Percentiles rank a stretch among this genome's conserved stretches.
Conservation (phyloP, 192 early-diverging fungal species). For the Coemansia asiatica region DNA sequence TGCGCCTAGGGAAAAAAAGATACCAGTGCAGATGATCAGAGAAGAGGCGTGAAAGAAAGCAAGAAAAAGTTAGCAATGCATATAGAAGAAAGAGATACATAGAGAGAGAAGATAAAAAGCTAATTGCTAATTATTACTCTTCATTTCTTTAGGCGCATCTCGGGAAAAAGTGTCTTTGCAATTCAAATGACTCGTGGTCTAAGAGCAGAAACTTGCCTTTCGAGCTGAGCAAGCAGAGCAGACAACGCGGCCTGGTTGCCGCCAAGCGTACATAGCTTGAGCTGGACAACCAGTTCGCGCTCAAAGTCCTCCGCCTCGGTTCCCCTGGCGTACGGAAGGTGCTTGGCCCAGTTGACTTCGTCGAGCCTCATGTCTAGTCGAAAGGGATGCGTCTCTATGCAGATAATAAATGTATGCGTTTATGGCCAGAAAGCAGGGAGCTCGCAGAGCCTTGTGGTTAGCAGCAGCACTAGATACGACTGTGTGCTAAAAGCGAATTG, state of each 20-base stretch:
- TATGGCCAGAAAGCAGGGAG: background rate
- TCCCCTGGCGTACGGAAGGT: slow-evolving; percentile 47
- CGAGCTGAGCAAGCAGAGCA: slow-evolving; percentile 33
- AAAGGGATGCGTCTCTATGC: slow-evolving; percentile 14
- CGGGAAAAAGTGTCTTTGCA: background rate
- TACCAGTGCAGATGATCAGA: background rate
- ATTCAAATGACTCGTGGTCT: background rate
- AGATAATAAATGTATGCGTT: slow-evolving; percentile 5
- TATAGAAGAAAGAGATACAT: too few species aligned
- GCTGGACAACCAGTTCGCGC: slow-evolving; percentile 31
- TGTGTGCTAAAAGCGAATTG: background rate
- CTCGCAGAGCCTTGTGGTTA: background rate
- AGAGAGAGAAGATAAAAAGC: background rate
- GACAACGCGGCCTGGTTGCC: slow-evolving; percentile 21
- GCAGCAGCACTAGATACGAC: background rate
- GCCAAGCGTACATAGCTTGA: slow-evolving; percentile 41
- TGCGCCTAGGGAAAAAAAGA: too few species aligned
- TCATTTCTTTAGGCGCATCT: background rate
- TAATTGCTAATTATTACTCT: background rate
- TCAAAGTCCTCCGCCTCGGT: slow-evolving; percentile 42
- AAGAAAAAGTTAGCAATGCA: background rate
- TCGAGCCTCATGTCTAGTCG: slow-evolving; percentile 38
- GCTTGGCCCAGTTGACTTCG: slow-evolving; percentile 45
- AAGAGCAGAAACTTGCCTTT: slow-evolving; percentile 23
- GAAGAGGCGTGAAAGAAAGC: background rate